Conservation (phyloP, 1,284 basidiomycete genomes). For the Paramarasmius palmivorus region DNA sequence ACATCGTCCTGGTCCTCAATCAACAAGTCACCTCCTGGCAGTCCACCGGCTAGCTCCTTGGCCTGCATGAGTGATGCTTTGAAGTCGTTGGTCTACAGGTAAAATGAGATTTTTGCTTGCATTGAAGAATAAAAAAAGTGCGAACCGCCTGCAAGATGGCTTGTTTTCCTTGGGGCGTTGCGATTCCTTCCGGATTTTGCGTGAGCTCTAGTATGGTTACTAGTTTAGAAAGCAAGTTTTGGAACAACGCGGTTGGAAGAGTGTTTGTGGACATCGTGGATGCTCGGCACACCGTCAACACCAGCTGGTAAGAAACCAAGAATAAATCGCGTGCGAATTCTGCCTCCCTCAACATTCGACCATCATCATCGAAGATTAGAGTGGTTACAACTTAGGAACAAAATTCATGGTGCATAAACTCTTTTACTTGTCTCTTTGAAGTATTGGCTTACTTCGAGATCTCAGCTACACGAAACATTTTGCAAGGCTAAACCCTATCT, state of each 20-base stretch:
- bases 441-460: too few species aligned
- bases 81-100: slow-evolving; percentile 65
- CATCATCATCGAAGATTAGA: too few species aligned
- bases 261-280: slow-evolving; percentile 31
- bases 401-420: too few species aligned
- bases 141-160: slow-evolving; percentile 63
- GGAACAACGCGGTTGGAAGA: slow-evolving; percentile 47
- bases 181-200: slow-evolving; percentile 50
- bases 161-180: slow-evolving; percentile 57
- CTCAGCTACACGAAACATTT: too few species aligned
- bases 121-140: slow-evolving; percentile 12
- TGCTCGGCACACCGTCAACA: too few species aligned
- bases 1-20: slow-evolving; percentile 66
- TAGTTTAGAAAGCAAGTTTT: slow-evolving; percentile 54
- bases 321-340: too few species aligned
- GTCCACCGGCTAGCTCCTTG: slow-evolving; percentile 50
- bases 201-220: slow-evolving; percentile 53
- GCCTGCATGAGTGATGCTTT: slow-evolving; percentile 56
- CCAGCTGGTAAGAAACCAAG: too few species aligned
- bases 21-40: slow-evolving; percentile 67
- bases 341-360: too few species aligned
- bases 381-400: too few species aligned
- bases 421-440: too few species aligned
- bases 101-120: too few species aligned
- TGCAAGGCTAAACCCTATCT: too few species aligned